Base-by-base conservation (phyloP, 495 filamentous ascomycete genomes). In the Penicillium waksmanii region DNA sequence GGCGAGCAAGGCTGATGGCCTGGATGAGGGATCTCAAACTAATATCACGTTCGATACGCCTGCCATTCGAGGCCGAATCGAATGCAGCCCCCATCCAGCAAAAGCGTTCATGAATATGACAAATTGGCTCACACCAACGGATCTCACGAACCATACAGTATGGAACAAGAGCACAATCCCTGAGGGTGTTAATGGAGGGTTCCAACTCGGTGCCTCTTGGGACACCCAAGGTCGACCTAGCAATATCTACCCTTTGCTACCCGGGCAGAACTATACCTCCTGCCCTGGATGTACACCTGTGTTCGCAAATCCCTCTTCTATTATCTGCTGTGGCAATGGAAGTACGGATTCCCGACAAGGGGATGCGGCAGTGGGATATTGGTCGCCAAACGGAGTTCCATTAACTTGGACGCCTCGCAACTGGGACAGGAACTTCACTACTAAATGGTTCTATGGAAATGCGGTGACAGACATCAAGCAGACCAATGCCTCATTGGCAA, bases 311-410 rank as follows among this genome's bases (percentile, higher is more conserved):
- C 57, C 62, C 25, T 55, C 53, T 11, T 25, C 57, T 10, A 44
- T 77, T 3, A 47, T 54, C 27, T 76, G 75, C 42, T 77, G 73
- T 50, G 58, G 58, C 3, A 76, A 76, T 55, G 61, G 59, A 6
- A 73, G 63, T 18, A 64, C 59, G 46, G 55, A 36, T 15, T 15
- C 51, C 4, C 13, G 51, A 12, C 18, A 64, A 0, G 48, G 51
- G 2, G 44, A 42, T 18, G 62, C 66, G 12, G 63, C 58, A 0
- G 38, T 74, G 52, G 71, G 71, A 11, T 73, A 69, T 35, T 72
- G 66, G 71, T 71, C 64, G 0, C 61, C 67, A 2, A 70, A 70
- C 23, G 11, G 7, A 25, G 51, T 57, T 25, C 44, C 33, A 13
- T 9, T 10, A 10, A 49, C 8, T 3, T 62, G 46, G 44, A 51